Percentiles rank a stretch among this genome's conserved stretches.
Conservation (phyloP, 129 eudicot species). For the Lactuca saligna region DNA sequence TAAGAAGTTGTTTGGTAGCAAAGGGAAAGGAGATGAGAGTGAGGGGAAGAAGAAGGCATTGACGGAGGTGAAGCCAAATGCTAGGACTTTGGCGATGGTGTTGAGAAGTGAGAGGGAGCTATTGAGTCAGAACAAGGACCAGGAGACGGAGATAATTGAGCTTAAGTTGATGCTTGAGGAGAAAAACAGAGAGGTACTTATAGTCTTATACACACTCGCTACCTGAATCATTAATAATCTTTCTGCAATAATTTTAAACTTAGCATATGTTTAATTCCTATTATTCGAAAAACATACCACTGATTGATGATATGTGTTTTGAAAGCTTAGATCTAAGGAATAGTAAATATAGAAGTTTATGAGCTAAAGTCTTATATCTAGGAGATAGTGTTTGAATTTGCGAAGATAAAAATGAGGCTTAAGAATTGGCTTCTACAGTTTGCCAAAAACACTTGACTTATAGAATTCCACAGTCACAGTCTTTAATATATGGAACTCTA, state of each 20-base stretch:
- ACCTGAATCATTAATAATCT: neutral
- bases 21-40: conserved; percentile 36
- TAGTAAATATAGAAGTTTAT: too few relatives aligned
- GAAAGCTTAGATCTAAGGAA: neutral
- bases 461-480: too few relatives aligned
- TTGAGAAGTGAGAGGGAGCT: conserved; percentile 96
- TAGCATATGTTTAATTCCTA: too few relatives aligned
- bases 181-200: conserved; percentile 67
- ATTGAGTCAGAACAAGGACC: conserved; percentile 64
- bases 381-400: neutral
- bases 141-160: conserved; percentile 51
- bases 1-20: conserved; percentile 67
- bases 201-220: conserved; percentile 6
- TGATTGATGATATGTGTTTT: neutral
- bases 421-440: too few relatives aligned
- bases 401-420: too few relatives aligned
- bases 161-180: conserved; percentile 59
- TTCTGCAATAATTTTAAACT: neutral
- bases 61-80: conserved; percentile 64
- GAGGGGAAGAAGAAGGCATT: conserved; percentile 62
- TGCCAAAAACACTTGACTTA: too few relatives aligned
- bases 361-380: neutral
- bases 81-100: conserved; percentile 80
- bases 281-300: too few relatives aligned
- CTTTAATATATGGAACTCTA: too few relatives aligned